Evolutionary conservation across 768 basidiomycete species (phyloP).

Genomic region (Fistulinella prunicolor): DNA sequence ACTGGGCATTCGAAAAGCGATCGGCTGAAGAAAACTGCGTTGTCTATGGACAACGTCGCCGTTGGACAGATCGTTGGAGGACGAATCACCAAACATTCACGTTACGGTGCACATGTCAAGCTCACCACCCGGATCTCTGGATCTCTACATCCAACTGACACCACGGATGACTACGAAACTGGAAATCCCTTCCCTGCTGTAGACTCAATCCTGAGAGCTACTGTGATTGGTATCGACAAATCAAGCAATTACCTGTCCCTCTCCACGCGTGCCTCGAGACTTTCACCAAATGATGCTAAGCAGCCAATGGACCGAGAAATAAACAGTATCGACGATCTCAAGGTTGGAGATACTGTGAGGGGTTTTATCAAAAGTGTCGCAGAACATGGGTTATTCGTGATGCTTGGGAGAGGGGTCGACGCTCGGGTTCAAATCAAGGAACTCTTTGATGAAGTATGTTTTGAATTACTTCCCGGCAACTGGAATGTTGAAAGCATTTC

Average conservation of each 20-base stretch:
- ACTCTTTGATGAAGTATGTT: conserved; percentile 76
- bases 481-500: conserved; percentile 9
- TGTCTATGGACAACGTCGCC: conserved; percentile 64
- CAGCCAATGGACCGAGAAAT: conserved; percentile 69
- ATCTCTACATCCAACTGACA: conserved; percentile 77
- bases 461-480: not conserved
- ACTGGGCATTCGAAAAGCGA: conserved; percentile 66
- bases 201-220: conserved; percentile 66
- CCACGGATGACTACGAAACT: conserved; percentile 72
- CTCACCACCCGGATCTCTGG: conserved; percentile 70
- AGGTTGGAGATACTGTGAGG: conserved; percentile 71
- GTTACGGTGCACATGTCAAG: conserved; percentile 75
- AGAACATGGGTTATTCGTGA: conserved; percentile 87
- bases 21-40: conserved; percentile 42
- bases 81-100: conserved; percentile 70
- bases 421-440: conserved; percentile 92
- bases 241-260: conserved; percentile 68
- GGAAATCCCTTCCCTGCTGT: conserved; percentile 56
- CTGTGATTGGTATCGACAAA: conserved; percentile 67
- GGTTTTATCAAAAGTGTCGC: conserved; percentile 89
- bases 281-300: conserved; percentile 49
- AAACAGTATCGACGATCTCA: conserved; percentile 53
- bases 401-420: conserved; percentile 77
- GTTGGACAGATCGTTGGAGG: conserved; percentile 79
- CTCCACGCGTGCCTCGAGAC: conserved; percentile 73